phyloP scores from a whole-genome alignment of 495 filamentous ascomycete genomes.

The Margaritispora aquatica region DNA sequence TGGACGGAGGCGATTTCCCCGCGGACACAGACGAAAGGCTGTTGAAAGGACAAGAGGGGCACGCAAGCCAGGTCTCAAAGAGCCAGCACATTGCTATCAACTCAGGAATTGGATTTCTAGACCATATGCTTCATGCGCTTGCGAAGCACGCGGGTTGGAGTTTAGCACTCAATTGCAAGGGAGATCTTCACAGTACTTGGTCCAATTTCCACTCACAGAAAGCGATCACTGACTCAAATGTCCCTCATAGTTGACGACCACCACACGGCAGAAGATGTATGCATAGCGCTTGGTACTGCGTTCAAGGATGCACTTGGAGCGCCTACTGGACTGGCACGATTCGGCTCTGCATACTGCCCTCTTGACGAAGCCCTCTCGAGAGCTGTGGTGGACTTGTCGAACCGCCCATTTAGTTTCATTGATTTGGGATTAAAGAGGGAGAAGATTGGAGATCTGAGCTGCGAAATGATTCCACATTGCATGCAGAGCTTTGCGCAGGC shows the following conservation, averaged over 20 bases:
- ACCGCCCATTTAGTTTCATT: conserved; percentile 78
- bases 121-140: conserved; percentile 97
- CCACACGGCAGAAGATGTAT: conserved; percentile 94
- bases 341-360: conserved; percentile 84
- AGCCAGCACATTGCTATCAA: conserved; percentile 81
- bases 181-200: conserved; percentile 80
- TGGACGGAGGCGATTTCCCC: conserved; percentile 82
- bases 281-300: conserved; percentile 80
- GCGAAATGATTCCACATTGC: conserved; percentile 96
- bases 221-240: background rate
- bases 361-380: conserved; percentile 93
- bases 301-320: conserved; percentile 72
- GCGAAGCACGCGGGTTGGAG: conserved; percentile 95
- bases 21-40: conserved; percentile 42
- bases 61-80: conserved; percentile 75
- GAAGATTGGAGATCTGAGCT: conserved; percentile 87
- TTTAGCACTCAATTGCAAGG: conserved; percentile 70
- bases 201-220: background rate
- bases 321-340: conserved; percentile 76
- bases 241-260: conserved; percentile 80
- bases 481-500: conserved; percentile 88
- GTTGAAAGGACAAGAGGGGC: conserved; percentile 41
- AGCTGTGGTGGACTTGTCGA: conserved; percentile 90
- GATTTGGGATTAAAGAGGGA: conserved; percentile 77
- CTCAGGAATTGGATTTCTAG: conserved; percentile 96